Conservation (phyloP, 106 monocot genomes). For the Apostasia ramifera region DNA sequence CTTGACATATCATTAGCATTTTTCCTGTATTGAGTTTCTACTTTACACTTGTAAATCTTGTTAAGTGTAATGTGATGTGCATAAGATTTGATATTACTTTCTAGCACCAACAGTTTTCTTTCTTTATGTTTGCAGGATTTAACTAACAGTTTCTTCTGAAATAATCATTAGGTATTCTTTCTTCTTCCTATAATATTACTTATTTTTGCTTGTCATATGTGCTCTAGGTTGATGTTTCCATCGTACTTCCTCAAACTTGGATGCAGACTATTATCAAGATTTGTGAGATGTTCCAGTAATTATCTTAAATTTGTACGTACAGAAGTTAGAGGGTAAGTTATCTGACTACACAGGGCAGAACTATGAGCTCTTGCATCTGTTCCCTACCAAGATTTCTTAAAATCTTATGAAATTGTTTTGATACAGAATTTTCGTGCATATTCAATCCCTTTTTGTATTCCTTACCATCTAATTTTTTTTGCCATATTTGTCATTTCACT, state of each 20-base stretch:
- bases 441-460: not conserved
- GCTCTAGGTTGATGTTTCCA: conserved; percentile 32
- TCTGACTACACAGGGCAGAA: not conserved
- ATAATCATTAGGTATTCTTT: not conserved
- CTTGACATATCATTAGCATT: too few relatives aligned
- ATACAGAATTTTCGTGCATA: not conserved
- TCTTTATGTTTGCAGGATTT: not conserved
- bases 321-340: conserved; percentile 28
- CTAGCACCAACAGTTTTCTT: not conserved
- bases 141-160: not conserved
- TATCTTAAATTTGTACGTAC: conserved; percentile 9
- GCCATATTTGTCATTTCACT: not conserved
- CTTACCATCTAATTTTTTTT: not conserved
- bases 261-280: conserved; percentile 16
- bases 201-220: conserved; percentile 8
- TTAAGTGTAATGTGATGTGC: not conserved
- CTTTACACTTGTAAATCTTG: not conserved
- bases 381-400: not conserved
- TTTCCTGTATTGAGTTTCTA: too few relatives aligned
- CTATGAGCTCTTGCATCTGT: not conserved
- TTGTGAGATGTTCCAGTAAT: conserved; percentile 6
- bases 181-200: not conserved
- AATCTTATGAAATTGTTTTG: not conserved
- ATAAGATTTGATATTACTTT: not conserved
- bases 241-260: conserved; percentile 18